Base-by-base conservation (phyloP, 2,329 filamentous ascomycete species). In the Alternaria sp. region DNA sequence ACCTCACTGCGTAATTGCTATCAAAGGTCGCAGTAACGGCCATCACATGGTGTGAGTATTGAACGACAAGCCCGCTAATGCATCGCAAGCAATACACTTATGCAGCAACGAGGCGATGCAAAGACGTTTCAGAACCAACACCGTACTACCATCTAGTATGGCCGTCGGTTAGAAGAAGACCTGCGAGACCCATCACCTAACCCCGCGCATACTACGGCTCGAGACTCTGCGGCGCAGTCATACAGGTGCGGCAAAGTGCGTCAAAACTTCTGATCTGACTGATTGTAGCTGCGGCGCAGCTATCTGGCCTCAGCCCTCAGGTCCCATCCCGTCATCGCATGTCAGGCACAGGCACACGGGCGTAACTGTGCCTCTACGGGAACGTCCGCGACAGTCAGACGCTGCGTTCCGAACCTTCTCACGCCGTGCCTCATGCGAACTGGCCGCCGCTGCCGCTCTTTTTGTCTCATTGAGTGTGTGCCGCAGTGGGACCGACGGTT, bases 361-460 rank as follows among this genome's bases (percentile, higher is more conserved):
- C 20, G 25, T 23, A 41, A 37, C 37, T 43, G 20, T 51, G 50
- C 33, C 61, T 28, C 21, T 25, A 43, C 61, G 61, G 61, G 61
- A 55, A 43, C 44, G 21, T 55, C 61, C 61, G 61, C 50, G 33
- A 26, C 21, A 45, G 37, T 55, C n/a, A 41, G 43, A 49, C 55
- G 43, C 44, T 44, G 61, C 57, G 50, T 49, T 50, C 50, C 50
- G 44, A 45, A 21, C 44, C 50, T 55, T 56, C 30, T 60, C 25
- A 60, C 20, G 45, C 61, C 55, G 56, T 60, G 56, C 56, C 61
- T 55, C 37, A 54, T 41, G 56, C 56, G 21, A 49, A 55, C 33
- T 37, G 25, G 47, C 43, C 56, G 61, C 61, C 56, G 21, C 44
- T 55, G 10, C 56, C 56, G 60, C 23, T 47, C n/a, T 30, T 26